Conservation (phyloP, 805 yeast genomes). For the Myxozyma monticola region DNA sequence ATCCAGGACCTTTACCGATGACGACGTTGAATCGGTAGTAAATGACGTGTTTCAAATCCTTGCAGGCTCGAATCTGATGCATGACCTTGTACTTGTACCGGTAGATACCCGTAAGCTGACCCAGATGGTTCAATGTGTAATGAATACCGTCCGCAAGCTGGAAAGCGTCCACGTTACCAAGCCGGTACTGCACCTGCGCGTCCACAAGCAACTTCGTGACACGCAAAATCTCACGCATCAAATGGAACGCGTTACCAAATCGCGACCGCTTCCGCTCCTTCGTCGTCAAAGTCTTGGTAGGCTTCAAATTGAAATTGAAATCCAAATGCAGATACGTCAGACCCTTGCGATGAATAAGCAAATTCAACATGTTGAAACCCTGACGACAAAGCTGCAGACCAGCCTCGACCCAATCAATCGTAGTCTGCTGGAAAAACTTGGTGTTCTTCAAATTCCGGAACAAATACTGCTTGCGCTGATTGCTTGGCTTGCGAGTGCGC, state of each 20-base stretch:
- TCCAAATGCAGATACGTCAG: conserved; percentile 90
- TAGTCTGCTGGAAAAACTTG: conserved; percentile 85
- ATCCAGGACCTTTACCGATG: conserved; percentile 98
- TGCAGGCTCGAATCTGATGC: conserved; percentile 97
- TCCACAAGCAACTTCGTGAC: conserved; percentile 86
- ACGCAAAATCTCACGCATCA: conserved; percentile 84
- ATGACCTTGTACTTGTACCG: conserved; percentile 95
- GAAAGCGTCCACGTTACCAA: conserved; percentile 89
- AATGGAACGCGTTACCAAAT: conserved; percentile 94
- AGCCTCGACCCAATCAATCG: conserved; percentile 98
- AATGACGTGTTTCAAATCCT: conserved; percentile 89
- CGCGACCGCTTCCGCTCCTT: conserved; percentile 94
- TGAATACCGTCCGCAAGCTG: conserved; percentile 94
- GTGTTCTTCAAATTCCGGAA: conserved; percentile 70
- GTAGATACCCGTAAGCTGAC: conserved; percentile 94
- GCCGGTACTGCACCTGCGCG: conserved; percentile 84
- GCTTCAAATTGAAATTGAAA: conserved; percentile 92
- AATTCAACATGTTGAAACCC: conserved; percentile 89
- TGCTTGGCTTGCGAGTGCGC: conserved; percentile 48
- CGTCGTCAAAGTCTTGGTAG: conserved; percentile 93
- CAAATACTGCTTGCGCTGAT: conserved; percentile 56
- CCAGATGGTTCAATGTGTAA: conserved; percentile 87
- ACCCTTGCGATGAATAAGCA: conserved; percentile 87
- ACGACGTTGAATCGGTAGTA: conserved; percentile 77
- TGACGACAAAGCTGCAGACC: conserved; percentile 91